Conservation (phyloP, 768 basidiomycete species). For the Auriscalpium orientale region DNA sequence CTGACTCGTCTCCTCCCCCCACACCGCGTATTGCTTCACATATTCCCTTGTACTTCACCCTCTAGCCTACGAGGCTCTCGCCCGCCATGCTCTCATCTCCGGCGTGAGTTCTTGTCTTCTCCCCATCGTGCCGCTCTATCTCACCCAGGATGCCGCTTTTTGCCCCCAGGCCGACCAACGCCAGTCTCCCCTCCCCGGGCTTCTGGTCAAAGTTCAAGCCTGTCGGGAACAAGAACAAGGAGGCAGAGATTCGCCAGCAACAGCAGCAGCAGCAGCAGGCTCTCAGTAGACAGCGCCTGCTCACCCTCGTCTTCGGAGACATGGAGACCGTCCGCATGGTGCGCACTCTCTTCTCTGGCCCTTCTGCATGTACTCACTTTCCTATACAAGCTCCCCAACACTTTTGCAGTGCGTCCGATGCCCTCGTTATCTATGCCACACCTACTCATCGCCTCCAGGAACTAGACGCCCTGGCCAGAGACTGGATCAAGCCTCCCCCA, state of each 20-base stretch:
- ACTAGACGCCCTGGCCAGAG: constrained; percentile 69
- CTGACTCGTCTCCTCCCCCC: constrained; percentile 1
- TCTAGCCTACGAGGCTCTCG: constrained; percentile 1
- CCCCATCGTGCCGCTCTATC: constrained; percentile 17
- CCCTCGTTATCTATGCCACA: not conserved
- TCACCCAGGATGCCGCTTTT: constrained; percentile 29
- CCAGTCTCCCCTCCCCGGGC: constrained; percentile 43
- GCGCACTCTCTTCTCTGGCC: constrained; percentile 13
- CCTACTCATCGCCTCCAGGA: constrained; percentile 40
- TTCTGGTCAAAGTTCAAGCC: constrained; percentile 63
- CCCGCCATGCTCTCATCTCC: constrained; percentile 70
- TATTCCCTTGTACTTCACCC: not conserved
- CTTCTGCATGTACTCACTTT: not conserved
- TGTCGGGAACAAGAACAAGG: constrained; percentile 34
- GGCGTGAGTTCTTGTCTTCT: constrained; percentile 43
- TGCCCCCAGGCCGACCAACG: constrained; percentile 52
- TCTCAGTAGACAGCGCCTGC: constrained; percentile 62
- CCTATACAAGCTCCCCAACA: constrained; percentile 52
- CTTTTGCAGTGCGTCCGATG: constrained; percentile 44
- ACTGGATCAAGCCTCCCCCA: constrained; percentile 84
- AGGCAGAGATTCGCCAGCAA: constrained; percentile 47
- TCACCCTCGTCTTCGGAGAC: constrained; percentile 76
- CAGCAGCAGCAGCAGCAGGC: constrained; percentile 46
- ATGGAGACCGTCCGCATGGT: constrained; percentile 84
- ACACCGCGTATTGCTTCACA: not conserved